Evolutionary conservation across 805 yeast genomes (phyloP), one percentile per base, ranked within the genome.

Genomic region (Saccharomycopsis schoenii): DNA sequence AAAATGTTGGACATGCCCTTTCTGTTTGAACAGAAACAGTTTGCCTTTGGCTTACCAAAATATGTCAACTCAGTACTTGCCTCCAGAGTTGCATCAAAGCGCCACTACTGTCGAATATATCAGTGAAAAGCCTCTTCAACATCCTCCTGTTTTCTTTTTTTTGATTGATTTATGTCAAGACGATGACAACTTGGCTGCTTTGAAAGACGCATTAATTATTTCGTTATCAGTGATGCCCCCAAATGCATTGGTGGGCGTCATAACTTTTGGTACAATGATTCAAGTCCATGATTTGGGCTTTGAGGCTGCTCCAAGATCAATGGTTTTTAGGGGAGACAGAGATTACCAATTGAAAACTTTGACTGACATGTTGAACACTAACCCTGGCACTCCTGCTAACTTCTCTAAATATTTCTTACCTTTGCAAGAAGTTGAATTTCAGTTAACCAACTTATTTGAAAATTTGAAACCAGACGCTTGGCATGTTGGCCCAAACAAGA

Each of bases 161-260:
- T 91, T 89, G 37, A 84, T 92, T 65, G 98, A 92, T 72, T 76
- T 90, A 64, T 89, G 97, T 72, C 93, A 93, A 74, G 96, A 91
- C 69, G 85, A 83, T 61, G 97, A 91, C 67, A 91, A 89, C 70
- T 78, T 92, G 68, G 83, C 84, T 70, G 88, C 96, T 1, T 79
- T 92, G 73, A 89, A 88, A 69, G 96, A 89, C 67, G 80, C 93
- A 40, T 79, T 91, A 68, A 81, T 88, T 57, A 81, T 88, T 60
- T 84, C 94, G 1, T 77, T 92, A 67, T 80, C 88, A 57, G 72
- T 83, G 25, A 81, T 93, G 68, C 98, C 98, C 15, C 94, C 96
- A 51, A 90, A 92, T 68, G 89, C 96, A 1, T 78, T 91, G 59
- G 83, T 92, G 60, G 97, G 97, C 54, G 80, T 92, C 67, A 82